A percentile compares a stretch with the other conserved stretches of the same genome.
phyloP scores from a whole-genome alignment of 2,329 filamentous ascomycete genomes.

The Aspergillus pseudoviridinutans region DNA sequence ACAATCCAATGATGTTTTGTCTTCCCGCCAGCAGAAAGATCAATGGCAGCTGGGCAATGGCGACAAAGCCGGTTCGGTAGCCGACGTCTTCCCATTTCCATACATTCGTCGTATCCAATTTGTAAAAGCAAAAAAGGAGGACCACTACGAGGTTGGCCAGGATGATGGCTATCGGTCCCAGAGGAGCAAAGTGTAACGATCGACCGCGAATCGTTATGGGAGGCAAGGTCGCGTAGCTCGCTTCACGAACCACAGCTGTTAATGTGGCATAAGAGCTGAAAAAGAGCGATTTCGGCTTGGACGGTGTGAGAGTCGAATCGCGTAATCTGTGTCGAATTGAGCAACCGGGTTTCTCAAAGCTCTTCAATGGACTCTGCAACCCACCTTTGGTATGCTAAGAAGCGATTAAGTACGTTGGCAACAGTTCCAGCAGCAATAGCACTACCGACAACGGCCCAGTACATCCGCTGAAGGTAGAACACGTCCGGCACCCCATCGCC shows the following conservation, averaged over 20 bases:
- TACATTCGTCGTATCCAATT: constrained; percentile 47
- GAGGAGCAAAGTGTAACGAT: constrained; percentile 34
- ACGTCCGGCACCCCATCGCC: constrained; percentile 42
- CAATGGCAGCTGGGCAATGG: constrained; percentile 52
- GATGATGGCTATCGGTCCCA: constrained; percentile 34
- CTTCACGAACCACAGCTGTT: constrained; percentile 53
- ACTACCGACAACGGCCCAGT: constrained; percentile 49
- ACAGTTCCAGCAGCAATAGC: constrained; percentile 32
- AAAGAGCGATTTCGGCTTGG: constrained; percentile 52
- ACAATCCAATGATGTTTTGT: constrained; percentile 50
- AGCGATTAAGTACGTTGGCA: constrained; percentile 43
- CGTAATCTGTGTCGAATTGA: constrained; percentile 39
- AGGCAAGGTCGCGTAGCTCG: constrained; percentile 44
- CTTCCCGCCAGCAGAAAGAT: constrained; percentile 54
- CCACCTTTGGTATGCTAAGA: constrained; percentile 49
- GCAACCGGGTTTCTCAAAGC: background rate
- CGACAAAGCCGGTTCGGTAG: constrained; percentile 53
- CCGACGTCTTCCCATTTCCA: constrained; percentile 55
- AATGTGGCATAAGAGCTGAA: constrained; percentile 48
- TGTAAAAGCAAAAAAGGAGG: constrained; percentile 55
- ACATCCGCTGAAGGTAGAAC: constrained; percentile 49
- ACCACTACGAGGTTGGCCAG: constrained; percentile 47
- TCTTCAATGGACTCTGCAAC: background rate
- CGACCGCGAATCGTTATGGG: constrained; percentile 32
- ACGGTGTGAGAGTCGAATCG: constrained; percentile 42